These are phyloP conservation scores for Teunomyces panamensis DNA, from an alignment of 805 yeast species.

Conservation along the genomic window DNA sequence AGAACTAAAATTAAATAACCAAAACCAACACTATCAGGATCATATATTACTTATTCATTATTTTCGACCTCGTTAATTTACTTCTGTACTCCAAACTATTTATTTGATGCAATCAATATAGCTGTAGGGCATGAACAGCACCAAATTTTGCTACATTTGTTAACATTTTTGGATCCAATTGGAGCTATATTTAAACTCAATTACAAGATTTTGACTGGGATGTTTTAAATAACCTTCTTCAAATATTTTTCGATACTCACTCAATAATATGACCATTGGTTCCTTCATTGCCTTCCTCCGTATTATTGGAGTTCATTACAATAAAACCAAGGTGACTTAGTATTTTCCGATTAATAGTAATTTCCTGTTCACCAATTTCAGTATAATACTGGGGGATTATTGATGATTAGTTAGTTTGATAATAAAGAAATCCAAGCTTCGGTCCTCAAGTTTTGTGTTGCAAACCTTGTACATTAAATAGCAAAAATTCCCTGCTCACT, in stretches of 20 bases:
- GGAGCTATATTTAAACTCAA: slow-evolving; percentile 36
- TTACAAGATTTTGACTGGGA: slow-evolving; percentile 29
- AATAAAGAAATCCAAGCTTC: slow-evolving; percentile 14
- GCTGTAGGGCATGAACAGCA: slow-evolving; percentile 59
- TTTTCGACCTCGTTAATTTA: slow-evolving; percentile 19
- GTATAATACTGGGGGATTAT: slow-evolving; percentile 4
- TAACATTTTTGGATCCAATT: slow-evolving; percentile 42
- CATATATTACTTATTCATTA: slow-evolving; percentile 19
- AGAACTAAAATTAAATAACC: no score
- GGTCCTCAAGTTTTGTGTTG: slow-evolving; percentile 23
- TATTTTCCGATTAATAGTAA: slow-evolving; percentile 24
- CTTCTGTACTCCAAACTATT: slow-evolving; percentile 44
- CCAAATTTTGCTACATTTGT: slow-evolving; percentile 50
- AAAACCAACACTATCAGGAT: background rate
- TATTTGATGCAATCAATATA: slow-evolving; percentile 41
- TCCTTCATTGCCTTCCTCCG: slow-evolving; percentile 19
- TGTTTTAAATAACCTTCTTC: slow-evolving; percentile 15
- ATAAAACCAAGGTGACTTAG: slow-evolving; percentile 27
- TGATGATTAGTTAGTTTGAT: slow-evolving; percentile 8
- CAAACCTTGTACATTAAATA: slow-evolving; percentile 20
- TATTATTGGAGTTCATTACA: slow-evolving; percentile 26
- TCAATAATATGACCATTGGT: slow-evolving; percentile 12
- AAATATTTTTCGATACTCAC: slow-evolving; percentile 22
- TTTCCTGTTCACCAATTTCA: slow-evolving; percentile 23
- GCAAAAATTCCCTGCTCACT: slow-evolving; percentile 20